Evolutionary conservation across 2,329 filamentous ascomycete genomes (phyloP), one percentile per base, ranked within the genome.

Genomic region (Aspergillus fijiensis): DNA sequence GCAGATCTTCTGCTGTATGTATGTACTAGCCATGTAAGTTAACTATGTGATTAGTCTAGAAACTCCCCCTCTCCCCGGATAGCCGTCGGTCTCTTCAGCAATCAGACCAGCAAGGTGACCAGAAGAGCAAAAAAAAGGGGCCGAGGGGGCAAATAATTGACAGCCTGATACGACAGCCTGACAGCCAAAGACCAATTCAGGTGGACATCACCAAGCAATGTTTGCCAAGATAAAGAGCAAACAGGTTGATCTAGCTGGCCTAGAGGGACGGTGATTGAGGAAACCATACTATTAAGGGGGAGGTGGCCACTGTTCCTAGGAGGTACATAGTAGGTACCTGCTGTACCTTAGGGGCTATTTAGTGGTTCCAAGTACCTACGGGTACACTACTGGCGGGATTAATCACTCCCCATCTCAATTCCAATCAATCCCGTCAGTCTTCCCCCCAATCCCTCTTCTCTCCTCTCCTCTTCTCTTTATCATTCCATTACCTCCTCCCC

Each of bases 401-500:
- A 31, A 50, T 50, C 49, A 23, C 49, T 50, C 49, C 49, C 23
- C 49, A 50, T 50, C 25, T 35, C 50, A 14, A 5, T 52, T 29
- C 50, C 11, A 39, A 35, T 39, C 51, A 39, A 23, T 53, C 51
- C 19, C 19, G 21, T 27, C 48, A 42, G 35, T 55, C 54, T 49
- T 45, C 25, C 39, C 25, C 35, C 10, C 25, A 16, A 45, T 50
- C 52, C 54, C 14, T 45, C 25, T 49, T 39, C 56, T 52, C 52
- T 47, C 16, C 29, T 55, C 35, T 54, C 55, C 25, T 29, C 52
- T 51, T 53, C 54, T 45, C 47, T 56, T 45, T 49, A 48, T 45
- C 47, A 48, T 42, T 33, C 58, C 58, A 29, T 29, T 29, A 29
- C 49, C 47, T 49, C 49, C 54, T 50, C 42, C 31, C 33, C 47